These are phyloP conservation scores for Podospora pseudopauciseta DNA, from an alignment of 495 filamentous ascomycete species.

Conservation along the genomic window DNA sequence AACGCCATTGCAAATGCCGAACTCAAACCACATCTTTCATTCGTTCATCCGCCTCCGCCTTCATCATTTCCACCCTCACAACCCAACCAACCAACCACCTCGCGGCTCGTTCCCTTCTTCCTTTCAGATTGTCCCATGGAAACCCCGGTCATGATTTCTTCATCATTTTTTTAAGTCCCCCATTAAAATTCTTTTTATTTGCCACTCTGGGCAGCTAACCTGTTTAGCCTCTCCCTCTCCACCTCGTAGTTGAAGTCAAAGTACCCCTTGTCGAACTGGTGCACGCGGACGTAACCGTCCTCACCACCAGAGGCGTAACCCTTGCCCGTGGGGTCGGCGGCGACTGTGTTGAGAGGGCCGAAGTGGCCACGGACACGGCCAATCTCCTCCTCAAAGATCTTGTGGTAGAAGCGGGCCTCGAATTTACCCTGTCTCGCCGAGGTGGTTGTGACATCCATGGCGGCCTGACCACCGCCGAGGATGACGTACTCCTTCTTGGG, in stretches of 20 bases:
- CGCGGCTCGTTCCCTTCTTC: background rate
- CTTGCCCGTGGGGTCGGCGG: slow-evolving; percentile 82
- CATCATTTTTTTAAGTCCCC: background rate
- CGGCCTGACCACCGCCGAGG: slow-evolving; percentile 94
- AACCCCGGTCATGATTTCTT: no score
- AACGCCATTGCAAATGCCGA: slow-evolving; percentile 30
- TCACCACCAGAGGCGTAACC: slow-evolving; percentile 93
- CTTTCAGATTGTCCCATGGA: background rate
- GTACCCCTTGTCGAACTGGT: slow-evolving; percentile 97
- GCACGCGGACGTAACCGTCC: slow-evolving; percentile 97
- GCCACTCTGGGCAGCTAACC: slow-evolving; percentile 16
- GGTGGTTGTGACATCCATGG: slow-evolving; percentile 99
- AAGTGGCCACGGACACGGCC: slow-evolving; percentile 95
- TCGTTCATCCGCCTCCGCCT: background rate
- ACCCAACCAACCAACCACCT: background rate
- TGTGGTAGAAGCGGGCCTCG: slow-evolving; percentile 98
- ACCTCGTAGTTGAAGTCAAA: slow-evolving; percentile 99
- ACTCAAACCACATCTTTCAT: slow-evolving; percentile 10
- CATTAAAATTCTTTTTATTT: background rate
- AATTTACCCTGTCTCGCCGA: slow-evolving; percentile 93
- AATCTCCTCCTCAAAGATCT: slow-evolving; percentile 97
- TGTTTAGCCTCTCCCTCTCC: slow-evolving; percentile 60
- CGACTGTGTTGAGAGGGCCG: slow-evolving; percentile 79
- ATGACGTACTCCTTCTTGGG: slow-evolving; percentile 96
- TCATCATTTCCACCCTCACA: background rate